These are phyloP conservation scores for Cercospora zeina DNA, from an alignment of 2,329 filamentous ascomycete genomes.

Conservation along the genomic window DNA sequence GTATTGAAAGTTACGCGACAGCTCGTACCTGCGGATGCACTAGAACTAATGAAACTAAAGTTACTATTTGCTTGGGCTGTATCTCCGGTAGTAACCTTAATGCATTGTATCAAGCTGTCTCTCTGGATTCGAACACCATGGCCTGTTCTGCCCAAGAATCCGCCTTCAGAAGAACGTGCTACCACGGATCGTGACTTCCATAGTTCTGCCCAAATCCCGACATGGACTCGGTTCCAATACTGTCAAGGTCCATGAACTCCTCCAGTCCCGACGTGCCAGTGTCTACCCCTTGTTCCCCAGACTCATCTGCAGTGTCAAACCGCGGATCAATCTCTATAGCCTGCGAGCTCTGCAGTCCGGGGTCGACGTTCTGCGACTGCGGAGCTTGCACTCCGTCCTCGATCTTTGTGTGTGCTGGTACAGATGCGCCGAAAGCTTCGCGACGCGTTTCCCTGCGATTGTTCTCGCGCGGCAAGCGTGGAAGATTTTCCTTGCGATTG, in stretches of 20 bases:
- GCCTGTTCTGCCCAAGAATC: background rate
- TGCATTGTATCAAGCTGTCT: too few relatives aligned
- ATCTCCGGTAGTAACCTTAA: too few relatives aligned
- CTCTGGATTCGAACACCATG: too few relatives aligned
- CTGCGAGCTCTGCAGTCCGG: conserved; percentile 18
- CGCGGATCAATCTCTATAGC: conserved; percentile 37
- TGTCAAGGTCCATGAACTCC: conserved; percentile 49
- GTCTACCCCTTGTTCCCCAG: conserved; percentile 4
- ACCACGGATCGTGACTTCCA: conserved; percentile 20
- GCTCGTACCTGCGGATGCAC: too few relatives aligned
- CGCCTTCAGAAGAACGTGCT: conserved; percentile 15
- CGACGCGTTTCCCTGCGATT: conserved; percentile 39
- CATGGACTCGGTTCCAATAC: conserved; percentile 29
- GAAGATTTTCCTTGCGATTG: conserved; percentile 36
- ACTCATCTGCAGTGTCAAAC: conserved; percentile 37
- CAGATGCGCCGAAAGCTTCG: conserved; percentile 47
- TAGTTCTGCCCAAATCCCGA: conserved; percentile 37
- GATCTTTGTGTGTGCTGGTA: conserved; percentile 44
- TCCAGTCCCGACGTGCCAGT: conserved; percentile 34
- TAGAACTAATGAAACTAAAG: too few relatives aligned
- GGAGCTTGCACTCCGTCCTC: conserved; percentile 46
- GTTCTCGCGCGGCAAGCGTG: conserved; percentile 35
- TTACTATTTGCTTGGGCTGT: too few relatives aligned
- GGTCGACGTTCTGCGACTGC: conserved; percentile 24
- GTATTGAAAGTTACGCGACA: too few relatives aligned